These are phyloP conservation scores for Panaeolus cyanescens DNA, from an alignment of 768 basidiomycete genomes.

Conservation along the genomic window DNA sequence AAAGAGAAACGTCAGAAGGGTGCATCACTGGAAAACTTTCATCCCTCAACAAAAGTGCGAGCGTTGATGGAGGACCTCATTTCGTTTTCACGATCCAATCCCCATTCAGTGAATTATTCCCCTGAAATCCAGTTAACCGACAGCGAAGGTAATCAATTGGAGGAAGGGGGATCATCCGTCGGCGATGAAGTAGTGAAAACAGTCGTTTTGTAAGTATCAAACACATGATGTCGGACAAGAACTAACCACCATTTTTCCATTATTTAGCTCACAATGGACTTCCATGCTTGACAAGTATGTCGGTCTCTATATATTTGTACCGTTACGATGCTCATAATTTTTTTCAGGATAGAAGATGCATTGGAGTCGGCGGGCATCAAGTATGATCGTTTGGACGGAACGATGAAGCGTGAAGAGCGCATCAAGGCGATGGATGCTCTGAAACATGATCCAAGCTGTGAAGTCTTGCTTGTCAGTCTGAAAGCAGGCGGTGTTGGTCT, in stretches of 20 bases:
- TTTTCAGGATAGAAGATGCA: constrained; percentile 81
- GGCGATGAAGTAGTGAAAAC: constrained; percentile 83
- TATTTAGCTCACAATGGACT: constrained; percentile 87
- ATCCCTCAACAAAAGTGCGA: constrained; percentile 87
- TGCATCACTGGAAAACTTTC: constrained; percentile 52
- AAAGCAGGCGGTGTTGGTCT: constrained; percentile 97
- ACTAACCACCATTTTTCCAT: constrained; percentile 9
- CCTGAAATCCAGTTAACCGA: constrained; percentile 84
- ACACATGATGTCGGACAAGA: constrained; percentile 13
- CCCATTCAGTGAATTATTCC: constrained; percentile 86
- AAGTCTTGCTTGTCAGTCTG: constrained; percentile 93
- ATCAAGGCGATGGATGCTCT: constrained; percentile 90
- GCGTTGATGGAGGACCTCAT: constrained; percentile 80
- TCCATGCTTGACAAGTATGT: constrained; percentile 88
- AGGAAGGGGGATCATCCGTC: constrained; percentile 21
- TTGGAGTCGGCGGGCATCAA: constrained; percentile 79
- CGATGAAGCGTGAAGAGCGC: constrained; percentile 96
- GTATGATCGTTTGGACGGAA: constrained; percentile 93
- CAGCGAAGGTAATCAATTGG: constrained; percentile 57
- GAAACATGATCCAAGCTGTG: constrained; percentile 86
- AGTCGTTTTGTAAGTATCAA: constrained; percentile 86
- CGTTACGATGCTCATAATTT: constrained; percentile 12
- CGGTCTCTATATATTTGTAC: not conserved
- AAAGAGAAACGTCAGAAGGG: constrained; percentile 70
- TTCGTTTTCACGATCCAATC: constrained; percentile 81